These are phyloP conservation scores for Hypocreales sp. DNA, from an alignment of 2,329 filamentous ascomycete genomes.

Conservation along the genomic window DNA sequence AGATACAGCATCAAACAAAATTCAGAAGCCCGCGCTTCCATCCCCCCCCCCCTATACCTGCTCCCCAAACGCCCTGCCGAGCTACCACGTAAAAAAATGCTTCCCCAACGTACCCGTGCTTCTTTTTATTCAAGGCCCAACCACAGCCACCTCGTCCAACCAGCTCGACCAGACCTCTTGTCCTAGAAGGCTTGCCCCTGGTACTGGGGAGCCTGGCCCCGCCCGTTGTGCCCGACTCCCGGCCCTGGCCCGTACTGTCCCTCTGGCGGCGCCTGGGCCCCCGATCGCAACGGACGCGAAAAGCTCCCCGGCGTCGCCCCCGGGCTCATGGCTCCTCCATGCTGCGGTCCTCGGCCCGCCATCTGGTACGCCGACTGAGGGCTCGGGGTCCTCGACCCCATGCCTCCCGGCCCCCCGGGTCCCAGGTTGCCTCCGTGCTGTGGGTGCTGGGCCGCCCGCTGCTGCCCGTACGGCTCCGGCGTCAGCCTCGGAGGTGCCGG, in stretches of 20 bases:
- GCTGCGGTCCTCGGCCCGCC: constrained; percentile 8
- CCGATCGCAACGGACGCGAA: constrained; percentile 16
- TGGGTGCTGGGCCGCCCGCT: constrained; percentile 47
- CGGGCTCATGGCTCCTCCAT: constrained; percentile 8
- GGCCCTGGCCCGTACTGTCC: constrained; percentile 13
- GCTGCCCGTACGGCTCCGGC: constrained; percentile 71
- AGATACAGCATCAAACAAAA: too few relatives aligned
- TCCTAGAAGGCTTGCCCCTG: constrained; percentile 21
- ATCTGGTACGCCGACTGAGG: constrained; percentile 13
- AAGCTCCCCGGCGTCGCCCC: constrained; percentile 12
- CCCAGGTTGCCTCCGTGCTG: constrained; percentile 46
- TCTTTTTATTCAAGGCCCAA: too few relatives aligned
- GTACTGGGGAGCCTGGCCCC: constrained; percentile 13
- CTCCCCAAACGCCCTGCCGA: too few relatives aligned
- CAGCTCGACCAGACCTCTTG: too few relatives aligned
- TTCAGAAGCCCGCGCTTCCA: too few relatives aligned
- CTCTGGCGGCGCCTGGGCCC: constrained; percentile 11
- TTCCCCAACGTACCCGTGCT: too few relatives aligned
- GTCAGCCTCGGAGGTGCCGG: constrained; percentile 41
- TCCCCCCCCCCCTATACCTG: too few relatives aligned
- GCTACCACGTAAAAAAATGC: too few relatives aligned
- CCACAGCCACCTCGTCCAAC: too few relatives aligned
- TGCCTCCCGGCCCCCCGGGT: constrained; percentile 23
- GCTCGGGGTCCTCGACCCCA: constrained; percentile 10
- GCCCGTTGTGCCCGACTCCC: constrained; percentile 6